phyloP scores from a whole-genome alignment of 2,329 filamentous ascomycete species.

The Piedraia hortae region DNA sequence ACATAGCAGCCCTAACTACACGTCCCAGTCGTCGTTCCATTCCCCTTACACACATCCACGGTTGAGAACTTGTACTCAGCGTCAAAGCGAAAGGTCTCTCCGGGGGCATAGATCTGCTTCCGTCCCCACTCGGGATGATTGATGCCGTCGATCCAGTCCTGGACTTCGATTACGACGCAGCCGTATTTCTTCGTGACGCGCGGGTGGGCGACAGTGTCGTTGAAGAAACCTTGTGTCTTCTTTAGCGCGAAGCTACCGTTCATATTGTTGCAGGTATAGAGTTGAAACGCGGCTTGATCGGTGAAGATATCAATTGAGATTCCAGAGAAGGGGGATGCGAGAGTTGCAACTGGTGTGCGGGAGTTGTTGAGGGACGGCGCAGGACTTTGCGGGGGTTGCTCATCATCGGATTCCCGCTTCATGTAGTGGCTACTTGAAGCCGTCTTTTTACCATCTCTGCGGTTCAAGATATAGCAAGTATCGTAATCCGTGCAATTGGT shows the following conservation, averaged over 20 bases:
- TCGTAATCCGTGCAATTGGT: constrained; percentile 5
- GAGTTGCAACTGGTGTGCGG: constrained; percentile 6
- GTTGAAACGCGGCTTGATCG: constrained; percentile 10
- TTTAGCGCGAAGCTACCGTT: constrained; percentile 11
- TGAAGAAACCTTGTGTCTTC: constrained; percentile 9
- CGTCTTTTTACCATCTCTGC: too few relatives aligned
- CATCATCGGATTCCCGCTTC: too few relatives aligned
- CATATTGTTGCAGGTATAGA: constrained; percentile 11
- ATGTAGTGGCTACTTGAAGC: too few relatives aligned
- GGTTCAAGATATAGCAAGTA: constrained; percentile 7
- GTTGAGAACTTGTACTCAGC: too few relatives aligned
- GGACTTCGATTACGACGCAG: constrained; percentile 54
- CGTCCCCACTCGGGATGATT: constrained; percentile 83
- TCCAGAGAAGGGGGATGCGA: constrained; percentile 7
- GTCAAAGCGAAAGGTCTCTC: too few relatives aligned
- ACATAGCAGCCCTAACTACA: too few relatives aligned
- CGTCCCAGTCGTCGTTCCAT: too few relatives aligned
- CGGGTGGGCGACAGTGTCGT: too few relatives aligned
- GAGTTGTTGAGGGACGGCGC: constrained; percentile 6
- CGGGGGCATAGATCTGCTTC: constrained; percentile 23
- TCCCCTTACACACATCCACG: too few relatives aligned
- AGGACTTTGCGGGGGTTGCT: constrained; percentile 6
- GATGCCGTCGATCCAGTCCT: constrained; percentile 60
- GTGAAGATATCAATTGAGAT: constrained; percentile 9
- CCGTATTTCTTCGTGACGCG: constrained; percentile 32